Conservation (phyloP, 768 basidiomycete genomes). For the Trichaptum fuscoviolaceum region DNA sequence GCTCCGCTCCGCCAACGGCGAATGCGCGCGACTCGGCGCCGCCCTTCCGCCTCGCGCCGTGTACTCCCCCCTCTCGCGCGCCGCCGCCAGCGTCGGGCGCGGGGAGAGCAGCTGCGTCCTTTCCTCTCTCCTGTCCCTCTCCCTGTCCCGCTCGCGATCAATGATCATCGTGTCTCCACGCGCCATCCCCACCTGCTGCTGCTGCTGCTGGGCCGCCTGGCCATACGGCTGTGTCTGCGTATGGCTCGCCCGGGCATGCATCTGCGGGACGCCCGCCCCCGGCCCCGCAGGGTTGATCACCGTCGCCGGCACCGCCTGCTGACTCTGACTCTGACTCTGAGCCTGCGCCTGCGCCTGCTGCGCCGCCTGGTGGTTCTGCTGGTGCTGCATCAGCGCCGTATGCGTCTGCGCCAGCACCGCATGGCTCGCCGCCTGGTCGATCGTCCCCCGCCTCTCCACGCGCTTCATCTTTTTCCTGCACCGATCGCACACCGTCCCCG, state of each 20-base stretch:
- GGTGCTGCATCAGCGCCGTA: background rate
- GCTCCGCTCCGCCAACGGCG: background rate
- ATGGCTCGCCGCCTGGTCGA: conserved; percentile 31
- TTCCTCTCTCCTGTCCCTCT: conserved; percentile 17
- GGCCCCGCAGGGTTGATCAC: conserved; percentile 11
- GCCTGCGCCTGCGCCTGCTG: conserved; percentile 18
- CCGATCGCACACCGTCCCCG: conserved; percentile 81
- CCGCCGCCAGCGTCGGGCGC: conserved; percentile 13
- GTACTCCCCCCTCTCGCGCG: conserved; percentile 9
- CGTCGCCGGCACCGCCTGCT: conserved; percentile 12
- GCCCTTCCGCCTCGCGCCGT: background rate
- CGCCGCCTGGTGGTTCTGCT: conserved; percentile 15
- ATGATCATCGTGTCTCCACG: conserved; percentile 14
- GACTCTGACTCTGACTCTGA: conserved; percentile 16
- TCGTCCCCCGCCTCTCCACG: conserved; percentile 66
- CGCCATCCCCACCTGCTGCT: conserved; percentile 19
- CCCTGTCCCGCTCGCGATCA: conserved; percentile 26
- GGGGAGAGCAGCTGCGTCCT: conserved; percentile 9
- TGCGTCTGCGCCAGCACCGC: conserved; percentile 3
- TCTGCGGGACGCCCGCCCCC: conserved; percentile 1
- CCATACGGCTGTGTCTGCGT: conserved; percentile 17
- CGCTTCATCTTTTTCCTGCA: conserved; percentile 87
- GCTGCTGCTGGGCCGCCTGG: conserved; percentile 12
- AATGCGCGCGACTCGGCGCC: background rate
- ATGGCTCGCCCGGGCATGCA: conserved; percentile 13